phyloP scores from a whole-genome alignment of 805 yeast genomes.

The Groenewaldozyma salmanticensis region DNA sequence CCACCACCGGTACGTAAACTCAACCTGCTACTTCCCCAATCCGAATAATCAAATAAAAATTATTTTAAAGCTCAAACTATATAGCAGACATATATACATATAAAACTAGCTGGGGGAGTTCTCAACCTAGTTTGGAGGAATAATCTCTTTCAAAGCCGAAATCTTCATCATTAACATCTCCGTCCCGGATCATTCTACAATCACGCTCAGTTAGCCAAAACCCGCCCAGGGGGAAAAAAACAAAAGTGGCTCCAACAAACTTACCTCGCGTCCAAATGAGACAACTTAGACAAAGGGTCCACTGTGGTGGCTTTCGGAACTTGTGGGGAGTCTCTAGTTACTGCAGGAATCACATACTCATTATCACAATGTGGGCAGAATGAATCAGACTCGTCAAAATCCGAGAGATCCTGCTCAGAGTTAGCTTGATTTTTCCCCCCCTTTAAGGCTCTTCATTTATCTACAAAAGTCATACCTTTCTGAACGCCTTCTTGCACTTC shows the following conservation, averaged over 20 bases:
- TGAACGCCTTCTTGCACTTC: conserved; percentile 26
- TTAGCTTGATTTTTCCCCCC: too few relatives aligned
- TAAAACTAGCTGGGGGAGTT: too few relatives aligned
- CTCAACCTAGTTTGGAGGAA: conserved; percentile 16
- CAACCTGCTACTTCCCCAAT: too few relatives aligned
- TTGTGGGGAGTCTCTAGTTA: conserved; percentile 2
- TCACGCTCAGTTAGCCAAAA: too few relatives aligned
- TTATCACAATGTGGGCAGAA: conserved; percentile 29
- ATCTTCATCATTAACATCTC: conserved; percentile 21
- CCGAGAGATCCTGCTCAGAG: conserved; percentile 23
- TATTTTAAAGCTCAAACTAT: too few relatives aligned
- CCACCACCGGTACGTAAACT: too few relatives aligned
- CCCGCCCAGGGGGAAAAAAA: conserved; percentile 1
- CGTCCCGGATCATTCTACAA: conserved; percentile 24
- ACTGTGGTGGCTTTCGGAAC: conserved; percentile 4
- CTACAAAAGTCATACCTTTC: conserved; percentile 17
- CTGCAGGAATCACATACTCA: conserved; percentile 23
- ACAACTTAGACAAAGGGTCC: conserved; percentile 11
- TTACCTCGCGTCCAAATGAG: conserved; percentile 14
- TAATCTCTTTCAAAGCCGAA: conserved; percentile 20
- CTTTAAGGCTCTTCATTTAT: too few relatives aligned
- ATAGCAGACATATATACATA: too few relatives aligned
- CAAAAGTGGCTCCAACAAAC: conserved; percentile 1
- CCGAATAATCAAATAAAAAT: too few relatives aligned
- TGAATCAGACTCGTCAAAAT: conserved; percentile 27